Evolutionary conservation across 306 rosid genomes (phyloP).

Genomic region (Acacia melanoxylon): DNA sequence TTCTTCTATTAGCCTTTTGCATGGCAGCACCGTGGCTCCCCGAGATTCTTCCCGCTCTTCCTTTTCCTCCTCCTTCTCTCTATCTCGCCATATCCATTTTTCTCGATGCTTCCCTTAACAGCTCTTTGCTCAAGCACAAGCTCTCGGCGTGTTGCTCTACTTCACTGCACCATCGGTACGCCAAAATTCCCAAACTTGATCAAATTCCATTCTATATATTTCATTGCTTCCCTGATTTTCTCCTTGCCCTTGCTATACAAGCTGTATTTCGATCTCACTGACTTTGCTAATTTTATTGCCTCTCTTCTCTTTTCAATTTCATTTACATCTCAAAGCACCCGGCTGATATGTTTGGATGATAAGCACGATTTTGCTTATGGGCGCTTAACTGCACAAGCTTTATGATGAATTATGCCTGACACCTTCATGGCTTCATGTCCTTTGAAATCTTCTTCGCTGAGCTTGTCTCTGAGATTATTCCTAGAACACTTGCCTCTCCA

Average conservation of each 20-base stretch:
- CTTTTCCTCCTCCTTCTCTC: not conserved
- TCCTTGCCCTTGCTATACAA: not conserved
- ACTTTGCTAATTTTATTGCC: not conserved
- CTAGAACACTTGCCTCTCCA: not conserved
- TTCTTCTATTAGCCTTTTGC: slow-evolving; percentile 39
- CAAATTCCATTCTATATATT: not conserved
- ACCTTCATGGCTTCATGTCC: too few relatives aligned
- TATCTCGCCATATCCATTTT: not conserved
- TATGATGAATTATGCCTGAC: not conserved
- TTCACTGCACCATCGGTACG: slow-evolving; percentile 36
- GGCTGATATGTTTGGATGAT: not conserved
- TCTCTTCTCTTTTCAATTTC: slow-evolving; percentile 21
- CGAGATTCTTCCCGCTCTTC: slow-evolving; percentile 30
- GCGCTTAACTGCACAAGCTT: not conserved
- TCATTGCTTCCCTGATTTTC: slow-evolving; percentile 3
- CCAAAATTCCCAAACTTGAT: slow-evolving; percentile 19
- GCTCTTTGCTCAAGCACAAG: slow-evolving; percentile 47
- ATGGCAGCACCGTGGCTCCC: slow-evolving; percentile 31
- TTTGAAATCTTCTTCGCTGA: too few relatives aligned
- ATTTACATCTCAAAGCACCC: not conserved
- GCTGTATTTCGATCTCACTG: slow-evolving; percentile 27
- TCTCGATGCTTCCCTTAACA: slow-evolving; percentile 45
- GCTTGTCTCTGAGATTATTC: too few relatives aligned
- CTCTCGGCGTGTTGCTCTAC: slow-evolving; percentile 27
- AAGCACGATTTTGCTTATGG: not conserved